These are phyloP conservation scores for Adansonia gregorii DNA, from an alignment of 441 rosid genomes.

Conservation along the genomic window DNA sequence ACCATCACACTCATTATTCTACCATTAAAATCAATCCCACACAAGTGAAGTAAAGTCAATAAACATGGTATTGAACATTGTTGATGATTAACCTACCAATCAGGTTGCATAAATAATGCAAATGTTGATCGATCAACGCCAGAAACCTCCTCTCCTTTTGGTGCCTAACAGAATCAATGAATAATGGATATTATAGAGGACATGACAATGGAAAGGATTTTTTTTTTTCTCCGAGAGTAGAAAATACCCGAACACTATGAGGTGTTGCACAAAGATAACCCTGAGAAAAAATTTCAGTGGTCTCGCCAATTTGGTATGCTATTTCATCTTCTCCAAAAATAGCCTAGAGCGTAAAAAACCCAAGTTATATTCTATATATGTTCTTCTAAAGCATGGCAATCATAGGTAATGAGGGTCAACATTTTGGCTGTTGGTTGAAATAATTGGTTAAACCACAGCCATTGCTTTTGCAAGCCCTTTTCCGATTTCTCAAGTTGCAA, in stretches of 20 bases:
- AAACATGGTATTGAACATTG: not conserved
- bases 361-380: conserved; percentile 9
- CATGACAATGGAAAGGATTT: not conserved
- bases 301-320: conserved; percentile 97
- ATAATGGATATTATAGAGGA: not conserved
- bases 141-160: conserved; percentile 66
- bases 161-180: conserved; percentile 57
- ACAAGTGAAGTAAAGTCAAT: conserved; percentile 14
- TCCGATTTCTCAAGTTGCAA: conserved; percentile 3
- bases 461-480: not conserved
- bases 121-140: conserved; percentile 85
- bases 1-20: conserved; percentile 9
- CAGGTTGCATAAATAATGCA: conserved; percentile 98
- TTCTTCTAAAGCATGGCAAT: not conserved
- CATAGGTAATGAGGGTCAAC: not conserved
- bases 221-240: not conserved
- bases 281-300: conserved; percentile 72
- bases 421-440: not conserved
- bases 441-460: not conserved
- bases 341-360: conserved; percentile 49
- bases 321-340: conserved; percentile 81
- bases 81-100: conserved; percentile 54
- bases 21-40: not conserved
- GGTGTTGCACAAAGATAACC: conserved; percentile 97
- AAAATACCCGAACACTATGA: conserved; percentile 84